phyloP scores from a whole-genome alignment of 805 yeast species.

The Torulaspora delbrueckii region DNA sequence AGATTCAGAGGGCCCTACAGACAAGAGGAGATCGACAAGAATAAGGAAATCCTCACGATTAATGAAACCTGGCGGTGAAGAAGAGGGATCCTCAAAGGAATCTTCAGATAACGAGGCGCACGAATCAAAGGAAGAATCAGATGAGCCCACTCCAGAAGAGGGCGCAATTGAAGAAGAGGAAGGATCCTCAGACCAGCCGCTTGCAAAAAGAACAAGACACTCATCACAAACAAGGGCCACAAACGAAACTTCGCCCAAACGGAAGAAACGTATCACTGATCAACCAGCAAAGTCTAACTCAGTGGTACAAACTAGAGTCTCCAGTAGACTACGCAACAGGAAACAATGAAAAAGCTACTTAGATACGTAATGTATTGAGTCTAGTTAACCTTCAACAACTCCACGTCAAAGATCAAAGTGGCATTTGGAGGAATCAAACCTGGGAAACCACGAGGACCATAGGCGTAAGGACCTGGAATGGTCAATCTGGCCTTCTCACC shows the following conservation, averaged over 20 bases:
- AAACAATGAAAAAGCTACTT: slow-evolving; percentile 16
- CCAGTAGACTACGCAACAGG: slow-evolving; percentile 30
- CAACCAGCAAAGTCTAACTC: slow-evolving; percentile 5
- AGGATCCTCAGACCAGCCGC: slow-evolving; percentile 12
- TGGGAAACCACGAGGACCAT: slow-evolving; percentile 93
- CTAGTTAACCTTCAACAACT: slow-evolving; percentile 48
- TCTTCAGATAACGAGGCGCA: slow-evolving; percentile 1
- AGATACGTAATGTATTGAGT: neutral
- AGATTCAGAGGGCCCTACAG: neutral
- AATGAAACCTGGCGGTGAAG: slow-evolving; percentile 2
- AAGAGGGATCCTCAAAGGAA: slow-evolving; percentile 3
- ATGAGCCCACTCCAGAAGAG: slow-evolving; percentile 9
- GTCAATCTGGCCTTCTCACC: slow-evolving; percentile 92
- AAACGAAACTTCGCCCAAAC: slow-evolving; percentile 22
- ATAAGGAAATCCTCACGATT: slow-evolving; percentile 4
- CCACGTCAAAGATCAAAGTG: slow-evolving; percentile 82
- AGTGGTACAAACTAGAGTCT: slow-evolving; percentile 23
- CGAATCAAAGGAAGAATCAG: slow-evolving; percentile 2
- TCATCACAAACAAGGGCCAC: slow-evolving; percentile 14
- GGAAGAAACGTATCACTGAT: slow-evolving; percentile 15
- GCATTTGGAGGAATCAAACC: slow-evolving; percentile 96
- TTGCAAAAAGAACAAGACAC: slow-evolving; percentile 28
- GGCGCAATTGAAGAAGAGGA: slow-evolving; percentile 14
- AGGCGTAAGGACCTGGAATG: slow-evolving; percentile 89
- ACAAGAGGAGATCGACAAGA: slow-evolving; percentile 8